A percentile compares a stretch with the other conserved stretches of the same genome.
Conservation (phyloP, 495 filamentous ascomycete species). For the Jackrogersella minutella region DNA sequence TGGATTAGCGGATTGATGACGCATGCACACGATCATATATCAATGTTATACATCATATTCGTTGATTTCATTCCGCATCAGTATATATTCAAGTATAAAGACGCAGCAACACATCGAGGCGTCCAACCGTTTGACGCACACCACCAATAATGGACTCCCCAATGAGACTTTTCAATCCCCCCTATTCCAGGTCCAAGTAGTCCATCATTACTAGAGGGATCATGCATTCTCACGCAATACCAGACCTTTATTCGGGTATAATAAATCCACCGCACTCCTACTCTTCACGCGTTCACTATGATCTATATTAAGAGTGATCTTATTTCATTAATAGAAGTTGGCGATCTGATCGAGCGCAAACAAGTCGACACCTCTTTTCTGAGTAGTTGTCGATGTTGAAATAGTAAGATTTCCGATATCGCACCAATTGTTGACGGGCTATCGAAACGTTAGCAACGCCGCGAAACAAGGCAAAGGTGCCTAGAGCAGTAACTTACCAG, state of each 20-base stretch:
- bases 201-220: slow-evolving; percentile 8
- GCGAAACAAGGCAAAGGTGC: not conserved
- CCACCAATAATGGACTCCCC: not conserved
- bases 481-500: slow-evolving; percentile 73
- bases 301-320: not conserved
- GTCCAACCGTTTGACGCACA: not conserved
- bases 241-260: slow-evolving; percentile 30
- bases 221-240: slow-evolving; percentile 18
- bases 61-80: slow-evolving; percentile 26
- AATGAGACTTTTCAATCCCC: not conserved
- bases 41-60: slow-evolving; percentile 8
- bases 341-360: slow-evolving; percentile 30
- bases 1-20: not conserved
- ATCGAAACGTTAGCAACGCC: slow-evolving; percentile 7
- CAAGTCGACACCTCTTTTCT: slow-evolving; percentile 24
- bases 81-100: slow-evolving; percentile 19
- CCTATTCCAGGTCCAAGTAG: not conserved
- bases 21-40: not conserved
- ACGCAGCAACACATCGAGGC: not conserved
- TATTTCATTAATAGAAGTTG: slow-evolving; percentile 15
- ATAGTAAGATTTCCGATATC: slow-evolving; percentile 64
- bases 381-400: slow-evolving; percentile 12
- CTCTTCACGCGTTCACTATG: slow-evolving; percentile 4
- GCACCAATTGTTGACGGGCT: slow-evolving; percentile 84
- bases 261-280: slow-evolving; percentile 20